Conservation (phyloP, 768 basidiomycete genomes). For the Amanita brunnescens region DNA sequence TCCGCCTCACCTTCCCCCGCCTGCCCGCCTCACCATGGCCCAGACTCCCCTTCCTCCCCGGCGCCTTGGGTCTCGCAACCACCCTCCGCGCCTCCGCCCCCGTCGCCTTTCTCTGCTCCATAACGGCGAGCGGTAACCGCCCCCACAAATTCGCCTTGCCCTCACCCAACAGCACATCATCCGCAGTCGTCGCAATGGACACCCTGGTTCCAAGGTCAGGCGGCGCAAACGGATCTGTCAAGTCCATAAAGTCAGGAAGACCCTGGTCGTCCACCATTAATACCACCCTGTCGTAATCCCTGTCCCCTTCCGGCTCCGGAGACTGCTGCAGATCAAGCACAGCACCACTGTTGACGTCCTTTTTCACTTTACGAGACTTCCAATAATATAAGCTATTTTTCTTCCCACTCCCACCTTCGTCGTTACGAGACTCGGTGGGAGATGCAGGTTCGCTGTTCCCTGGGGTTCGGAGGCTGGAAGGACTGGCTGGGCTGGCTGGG, state of each 20-base stretch:
- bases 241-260: conserved; percentile 21
- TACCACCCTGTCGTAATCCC: background rate
- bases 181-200: background rate
- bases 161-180: background rate
- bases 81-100: background rate
- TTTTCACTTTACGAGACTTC: background rate
- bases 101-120: background rate
- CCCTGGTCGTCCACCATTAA: background rate
- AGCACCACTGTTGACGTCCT: background rate
- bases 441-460: background rate
- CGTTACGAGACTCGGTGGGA: background rate
- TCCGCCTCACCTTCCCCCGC: too few relatives aligned
- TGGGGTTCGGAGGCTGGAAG: background rate
- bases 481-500: background rate
- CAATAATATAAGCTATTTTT: background rate
- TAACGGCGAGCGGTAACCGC: background rate
- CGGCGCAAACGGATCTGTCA: conserved; percentile 25
- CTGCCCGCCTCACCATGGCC: too few relatives aligned
- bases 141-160: background rate
- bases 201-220: conserved; percentile 10
- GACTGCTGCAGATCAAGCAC: background rate
- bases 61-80: background rate
- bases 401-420: background rate
- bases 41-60: background rate
- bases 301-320: background rate